Conservation (phyloP, 768 basidiomycete species). For the Suillus subalutaceus region DNA sequence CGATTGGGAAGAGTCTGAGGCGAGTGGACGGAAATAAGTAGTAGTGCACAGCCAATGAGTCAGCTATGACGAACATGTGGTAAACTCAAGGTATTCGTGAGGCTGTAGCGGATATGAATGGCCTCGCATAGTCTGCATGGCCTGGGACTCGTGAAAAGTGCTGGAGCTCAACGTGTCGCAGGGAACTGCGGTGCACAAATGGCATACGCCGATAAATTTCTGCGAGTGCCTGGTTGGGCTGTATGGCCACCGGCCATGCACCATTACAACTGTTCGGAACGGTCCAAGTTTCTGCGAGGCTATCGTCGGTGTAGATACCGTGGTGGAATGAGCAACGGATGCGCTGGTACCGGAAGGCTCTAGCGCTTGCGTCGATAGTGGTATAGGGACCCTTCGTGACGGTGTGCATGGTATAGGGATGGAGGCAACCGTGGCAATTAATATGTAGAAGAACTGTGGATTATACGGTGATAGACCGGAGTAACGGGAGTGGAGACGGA, state of each 20-base stretch:
- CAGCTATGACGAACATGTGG: too few species aligned
- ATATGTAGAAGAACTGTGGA: not conserved
- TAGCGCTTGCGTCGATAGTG: too few species aligned
- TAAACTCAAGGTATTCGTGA: too few species aligned
- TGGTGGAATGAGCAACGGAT: conserved; percentile 8
- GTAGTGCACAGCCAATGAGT: too few species aligned
- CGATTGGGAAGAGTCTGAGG: too few species aligned
- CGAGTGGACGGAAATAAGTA: too few species aligned
- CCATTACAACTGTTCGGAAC: conserved; percentile 11
- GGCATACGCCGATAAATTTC: not conserved
- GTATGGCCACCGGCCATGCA: conserved; percentile 3
- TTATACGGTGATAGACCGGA: too few species aligned
- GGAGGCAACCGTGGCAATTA: not conserved
- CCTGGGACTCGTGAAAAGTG: not conserved
- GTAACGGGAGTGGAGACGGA: not conserved
- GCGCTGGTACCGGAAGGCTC: not conserved
- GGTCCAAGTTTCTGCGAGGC: not conserved
- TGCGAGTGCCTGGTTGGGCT: conserved; percentile 7
- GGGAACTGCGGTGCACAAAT: not conserved
- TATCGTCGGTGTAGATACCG: not conserved
- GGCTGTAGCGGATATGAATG: too few species aligned
- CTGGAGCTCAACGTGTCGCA: not conserved
- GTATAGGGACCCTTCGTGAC: too few species aligned
- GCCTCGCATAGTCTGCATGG: too few species aligned
- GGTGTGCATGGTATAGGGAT: not conserved